Percentiles rank a stretch among this genome's conserved stretches.
Conservation (phyloP, 148 eudicot genomes). For the Diospyros kaki region DNA sequence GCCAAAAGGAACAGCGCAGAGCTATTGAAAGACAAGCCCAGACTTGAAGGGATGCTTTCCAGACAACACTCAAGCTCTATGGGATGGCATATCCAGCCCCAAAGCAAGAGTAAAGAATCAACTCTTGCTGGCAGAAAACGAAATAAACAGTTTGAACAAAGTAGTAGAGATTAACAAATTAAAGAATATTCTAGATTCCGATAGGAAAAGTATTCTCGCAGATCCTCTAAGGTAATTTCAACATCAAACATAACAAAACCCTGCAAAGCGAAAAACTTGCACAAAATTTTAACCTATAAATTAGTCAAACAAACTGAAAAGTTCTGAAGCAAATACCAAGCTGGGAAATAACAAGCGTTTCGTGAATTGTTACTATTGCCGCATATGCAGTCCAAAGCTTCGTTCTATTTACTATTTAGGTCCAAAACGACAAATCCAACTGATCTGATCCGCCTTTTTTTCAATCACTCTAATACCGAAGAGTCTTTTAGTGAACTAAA, state of each 20-base stretch:
- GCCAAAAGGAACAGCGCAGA: neutral
- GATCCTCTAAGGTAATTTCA: neutral
- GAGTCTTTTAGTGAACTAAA: neutral
- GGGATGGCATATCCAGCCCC: neutral
- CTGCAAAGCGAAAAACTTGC: neutral
- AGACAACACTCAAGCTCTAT: neutral
- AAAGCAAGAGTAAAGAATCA: neutral
- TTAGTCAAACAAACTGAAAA: neutral
- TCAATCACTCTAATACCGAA: neutral
- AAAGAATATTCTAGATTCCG: neutral
- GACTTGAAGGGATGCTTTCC: neutral
- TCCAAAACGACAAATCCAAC: neutral
- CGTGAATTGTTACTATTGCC: neutral
- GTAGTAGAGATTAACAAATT: neutral
- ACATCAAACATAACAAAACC: neutral
- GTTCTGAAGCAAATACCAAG: neutral
- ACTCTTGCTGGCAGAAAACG: neutral
- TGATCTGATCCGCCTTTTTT: neutral
- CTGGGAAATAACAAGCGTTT: neutral
- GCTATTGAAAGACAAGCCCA: conserved; percentile 1
- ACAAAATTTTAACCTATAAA: neutral
- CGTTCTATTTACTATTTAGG: neutral
- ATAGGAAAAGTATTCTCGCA: neutral
- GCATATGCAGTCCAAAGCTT: neutral
- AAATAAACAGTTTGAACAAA: neutral